Base-by-base conservation (phyloP, 1,284 basidiomycete species). In the Apiotrichum sp. region DNA sequence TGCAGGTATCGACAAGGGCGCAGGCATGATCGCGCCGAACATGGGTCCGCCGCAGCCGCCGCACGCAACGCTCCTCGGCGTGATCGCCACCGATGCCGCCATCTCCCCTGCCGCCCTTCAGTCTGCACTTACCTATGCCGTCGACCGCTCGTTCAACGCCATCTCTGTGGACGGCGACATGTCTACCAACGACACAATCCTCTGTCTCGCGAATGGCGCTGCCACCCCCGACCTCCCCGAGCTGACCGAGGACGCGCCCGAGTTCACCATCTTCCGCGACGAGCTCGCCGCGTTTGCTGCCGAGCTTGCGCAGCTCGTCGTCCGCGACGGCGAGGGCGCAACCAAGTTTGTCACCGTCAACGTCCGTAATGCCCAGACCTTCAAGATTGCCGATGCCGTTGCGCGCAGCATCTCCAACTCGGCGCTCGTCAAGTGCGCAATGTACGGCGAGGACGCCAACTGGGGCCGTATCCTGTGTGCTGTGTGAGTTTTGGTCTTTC, bases 111-210 rank as follows among this genome's bases (percentile, higher is more conserved):
- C 35, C 53, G 44, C 48, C 49, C 47, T 39, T 22, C 39, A 97
- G 72, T 80, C 74, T n/a, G 93, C 95, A 0, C 79, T 98, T 36
- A 88, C 86, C 10, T 89, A 92, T 64, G 96, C 95, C 4, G 89
- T 97, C 11, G 88, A 93, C 61, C 80, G 93, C 42, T 89, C 86
- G 68, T 98, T 99, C 82, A 98, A 98, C 76, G 89, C 88, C 22
- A 98, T 98, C 78, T 89, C 88, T 57, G 88, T 98, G 22, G 96
- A 98, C 68, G 96, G 95, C 6, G 95, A 98, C 69, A 98, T 98
- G 95, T 90, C 87, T 39, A 99, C 96, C 3, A 99, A 99, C 73
- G 96, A 99, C 71, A 93, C 93, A 6, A 86, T 98, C 68, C 71
- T 96, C 43, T 83, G 85, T 1, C 81, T 99, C 34, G 96, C 96